phyloP scores from a whole-genome alignment of 352 stramenopile species.

The Thalassiosira hispida region DNA sequence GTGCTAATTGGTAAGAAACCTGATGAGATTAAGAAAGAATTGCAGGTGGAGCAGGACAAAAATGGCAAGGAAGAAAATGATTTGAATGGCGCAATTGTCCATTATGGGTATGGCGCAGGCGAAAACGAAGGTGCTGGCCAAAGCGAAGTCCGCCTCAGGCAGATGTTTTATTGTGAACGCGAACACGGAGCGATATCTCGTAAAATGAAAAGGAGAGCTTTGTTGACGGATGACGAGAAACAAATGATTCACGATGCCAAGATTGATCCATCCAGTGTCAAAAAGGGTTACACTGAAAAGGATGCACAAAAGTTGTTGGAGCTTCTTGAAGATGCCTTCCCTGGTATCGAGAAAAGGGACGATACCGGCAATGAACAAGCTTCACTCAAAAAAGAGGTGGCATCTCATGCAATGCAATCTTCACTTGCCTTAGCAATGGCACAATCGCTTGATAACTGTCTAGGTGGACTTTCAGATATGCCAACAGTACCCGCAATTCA shows the following conservation, averaged over 20 bases:
- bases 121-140: conserved; percentile 33
- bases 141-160: conserved; percentile 39
- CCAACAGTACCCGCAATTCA: conserved; percentile 30
- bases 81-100: conserved; percentile 49
- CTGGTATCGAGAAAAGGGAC: conserved; percentile 31
- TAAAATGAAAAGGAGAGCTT: conserved; percentile 35
- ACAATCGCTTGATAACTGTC: conserved; percentile 40
- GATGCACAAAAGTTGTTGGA: conserved; percentile 25
- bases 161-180: conserved; percentile 62
- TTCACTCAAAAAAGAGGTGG: background rate
- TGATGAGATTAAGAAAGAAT: conserved; percentile 40
- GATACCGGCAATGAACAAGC: background rate
- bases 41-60: conserved; percentile 40
- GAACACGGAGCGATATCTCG: conserved; percentile 41
- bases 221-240: conserved; percentile 29
- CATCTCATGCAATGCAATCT: too few species aligned
- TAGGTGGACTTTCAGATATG: conserved; percentile 30
- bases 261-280: conserved; percentile 38
- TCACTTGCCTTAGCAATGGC: conserved; percentile 51
- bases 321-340: conserved; percentile 30
- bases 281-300: conserved; percentile 19
- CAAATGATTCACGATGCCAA: conserved; percentile 34
- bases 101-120: conserved; percentile 42
- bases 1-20: conserved; percentile 34
- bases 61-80: conserved; percentile 48